These are phyloP conservation scores for Talaromyces sp. DNA, from an alignment of 2,329 filamentous ascomycete genomes.

Conservation along the genomic window DNA sequence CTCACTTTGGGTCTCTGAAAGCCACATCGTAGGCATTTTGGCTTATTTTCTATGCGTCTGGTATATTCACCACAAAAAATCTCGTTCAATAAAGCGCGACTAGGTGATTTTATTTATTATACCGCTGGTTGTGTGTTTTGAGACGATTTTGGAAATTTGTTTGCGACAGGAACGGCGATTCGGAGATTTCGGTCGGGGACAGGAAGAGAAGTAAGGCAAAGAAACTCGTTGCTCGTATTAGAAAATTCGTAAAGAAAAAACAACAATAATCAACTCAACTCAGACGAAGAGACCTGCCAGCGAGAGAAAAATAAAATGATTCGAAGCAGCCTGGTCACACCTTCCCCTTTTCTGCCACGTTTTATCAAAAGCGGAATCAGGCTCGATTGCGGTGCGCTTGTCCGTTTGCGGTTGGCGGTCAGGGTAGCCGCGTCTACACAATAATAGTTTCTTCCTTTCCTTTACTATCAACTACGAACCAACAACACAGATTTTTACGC, in stretches of 20 bases:
- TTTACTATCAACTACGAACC: background rate
- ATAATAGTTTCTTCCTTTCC: background rate
- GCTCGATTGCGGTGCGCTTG: background rate
- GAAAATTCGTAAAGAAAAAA: background rate
- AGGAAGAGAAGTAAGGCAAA: background rate
- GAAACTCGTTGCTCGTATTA: background rate
- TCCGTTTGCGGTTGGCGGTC: slow-evolving; percentile 11
- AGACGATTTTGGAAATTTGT: background rate
- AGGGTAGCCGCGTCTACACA: background rate
- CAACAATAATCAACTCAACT: background rate
- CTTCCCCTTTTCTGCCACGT: slow-evolving; percentile 12
- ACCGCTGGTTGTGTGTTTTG: background rate
- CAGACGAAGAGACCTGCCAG: background rate
- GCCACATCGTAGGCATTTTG: slow-evolving; percentile 86
- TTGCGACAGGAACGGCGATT: background rate
- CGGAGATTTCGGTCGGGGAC: background rate
- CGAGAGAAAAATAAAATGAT: background rate
- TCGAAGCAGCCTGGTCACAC: background rate
- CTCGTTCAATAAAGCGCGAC: background rate
- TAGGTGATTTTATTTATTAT: background rate
- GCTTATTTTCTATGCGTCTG: background rate
- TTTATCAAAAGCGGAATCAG: slow-evolving; percentile 6
- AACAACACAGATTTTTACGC: background rate
- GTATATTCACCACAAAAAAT: background rate
- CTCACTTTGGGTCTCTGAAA: slow-evolving; percentile 92